Conservation (phyloP, 768 basidiomycete species). For the Mycena floridula region DNA sequence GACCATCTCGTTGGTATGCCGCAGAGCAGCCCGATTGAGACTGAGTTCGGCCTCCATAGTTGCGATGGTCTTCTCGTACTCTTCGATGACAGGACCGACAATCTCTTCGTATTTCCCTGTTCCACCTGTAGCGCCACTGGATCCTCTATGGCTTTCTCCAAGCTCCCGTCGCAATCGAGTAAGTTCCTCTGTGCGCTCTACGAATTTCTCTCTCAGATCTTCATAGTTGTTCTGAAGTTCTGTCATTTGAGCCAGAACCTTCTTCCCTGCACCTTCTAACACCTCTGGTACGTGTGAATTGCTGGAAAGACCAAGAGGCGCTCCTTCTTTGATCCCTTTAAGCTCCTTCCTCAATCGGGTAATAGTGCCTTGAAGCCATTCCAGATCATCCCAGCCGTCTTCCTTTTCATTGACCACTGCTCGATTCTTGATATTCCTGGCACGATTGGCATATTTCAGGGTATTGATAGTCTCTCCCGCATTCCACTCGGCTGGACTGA, state of each 20-base stretch:
- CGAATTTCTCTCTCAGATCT: constrained; percentile 75
- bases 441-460: constrained; percentile 95
- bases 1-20: constrained; percentile 88
- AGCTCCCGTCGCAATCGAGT: constrained; percentile 74
- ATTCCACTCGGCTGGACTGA: constrained; percentile 95
- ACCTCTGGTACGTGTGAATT: constrained; percentile 21
- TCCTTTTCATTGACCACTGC: constrained; percentile 91
- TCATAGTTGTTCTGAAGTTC: constrained; percentile 85
- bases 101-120: constrained; percentile 85
- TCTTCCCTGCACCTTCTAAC: constrained; percentile 63
- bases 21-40: constrained; percentile 78
- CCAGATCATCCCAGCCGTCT: constrained; percentile 97
- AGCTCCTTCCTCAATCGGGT: constrained; percentile 83
- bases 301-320: constrained; percentile 21
- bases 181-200: constrained; percentile 85
- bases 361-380: constrained; percentile 89
- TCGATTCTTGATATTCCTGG: constrained; percentile 94
- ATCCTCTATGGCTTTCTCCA: constrained; percentile 66
- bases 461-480: constrained; percentile 90
- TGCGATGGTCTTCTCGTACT: constrained; percentile 96
- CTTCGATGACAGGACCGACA: constrained; percentile 96
- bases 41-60: constrained; percentile 92
- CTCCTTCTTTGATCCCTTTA: constrained; percentile 71
- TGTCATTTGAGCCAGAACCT: constrained; percentile 72
- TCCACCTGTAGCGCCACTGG: constrained; percentile 56